Conservation (phyloP, 1,284 basidiomycete species). For the Tilletia horrida region DNA sequence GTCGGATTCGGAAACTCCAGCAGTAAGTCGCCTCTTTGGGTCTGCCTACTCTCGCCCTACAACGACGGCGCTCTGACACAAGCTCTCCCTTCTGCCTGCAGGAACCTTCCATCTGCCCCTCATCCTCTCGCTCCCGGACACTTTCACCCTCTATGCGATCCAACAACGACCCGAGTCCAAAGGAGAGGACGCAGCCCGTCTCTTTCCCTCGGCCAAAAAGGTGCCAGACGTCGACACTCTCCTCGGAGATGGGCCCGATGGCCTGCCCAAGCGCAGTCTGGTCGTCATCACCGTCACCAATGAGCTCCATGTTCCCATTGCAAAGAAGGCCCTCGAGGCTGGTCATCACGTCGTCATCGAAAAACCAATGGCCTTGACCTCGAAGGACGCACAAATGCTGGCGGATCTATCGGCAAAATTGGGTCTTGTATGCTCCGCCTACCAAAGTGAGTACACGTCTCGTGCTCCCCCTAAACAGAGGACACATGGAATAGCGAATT, state of each 20-base stretch:
- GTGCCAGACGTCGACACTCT: conserved; percentile 40
- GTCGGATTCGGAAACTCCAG: conserved; percentile 17
- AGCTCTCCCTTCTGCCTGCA: neutral
- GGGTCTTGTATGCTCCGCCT: conserved; percentile 48
- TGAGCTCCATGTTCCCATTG: conserved; percentile 48
- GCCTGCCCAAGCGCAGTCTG: conserved; percentile 45
- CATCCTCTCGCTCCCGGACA: conserved; percentile 37
- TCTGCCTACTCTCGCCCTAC: no score
- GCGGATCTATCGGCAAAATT: conserved; percentile 32
- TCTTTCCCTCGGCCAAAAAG: conserved; percentile 38
- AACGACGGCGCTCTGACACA: no score
- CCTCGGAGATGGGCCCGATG: conserved; percentile 23
- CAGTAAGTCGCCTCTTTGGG: neutral
- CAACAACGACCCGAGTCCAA: conserved; percentile 45
- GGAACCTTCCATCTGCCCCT: conserved; percentile 50
- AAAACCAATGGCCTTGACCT: conserved; percentile 45
- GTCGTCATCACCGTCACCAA: conserved; percentile 52
- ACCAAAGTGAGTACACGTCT: conserved; percentile 32
- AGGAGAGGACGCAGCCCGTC: conserved; percentile 27
- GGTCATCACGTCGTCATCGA: conserved; percentile 52
- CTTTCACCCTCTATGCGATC: conserved; percentile 43
- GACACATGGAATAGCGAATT: no score
- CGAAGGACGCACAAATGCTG: conserved; percentile 35
- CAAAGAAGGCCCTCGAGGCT: conserved; percentile 41
- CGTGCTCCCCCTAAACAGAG: conserved; percentile 8